Percentiles rank a stretch among this genome's conserved stretches.
These are phyloP conservation scores for Phanerochaete sordida DNA, from an alignment of 768 basidiomycete species.

Conservation along the genomic window DNA sequence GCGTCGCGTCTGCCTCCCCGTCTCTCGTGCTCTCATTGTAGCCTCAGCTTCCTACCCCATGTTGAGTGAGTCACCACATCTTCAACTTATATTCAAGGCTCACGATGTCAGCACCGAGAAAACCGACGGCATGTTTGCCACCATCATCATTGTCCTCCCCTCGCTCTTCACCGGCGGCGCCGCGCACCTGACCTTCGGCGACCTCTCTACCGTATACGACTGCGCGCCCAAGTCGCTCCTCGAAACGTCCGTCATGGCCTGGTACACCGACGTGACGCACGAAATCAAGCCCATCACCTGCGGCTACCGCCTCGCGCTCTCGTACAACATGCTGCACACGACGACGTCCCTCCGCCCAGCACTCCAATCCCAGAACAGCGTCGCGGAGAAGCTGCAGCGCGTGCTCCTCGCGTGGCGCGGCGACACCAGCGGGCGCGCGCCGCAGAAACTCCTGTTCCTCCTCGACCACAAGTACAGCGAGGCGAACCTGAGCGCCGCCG, in stretches of 20 bases:
- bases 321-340: constrained; percentile 48
- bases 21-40: neutral
- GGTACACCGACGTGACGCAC: constrained; percentile 52
- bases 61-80: constrained; percentile 35
- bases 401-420: constrained; percentile 38
- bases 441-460: constrained; percentile 28
- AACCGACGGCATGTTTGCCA: constrained; percentile 48
- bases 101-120: constrained; percentile 38
- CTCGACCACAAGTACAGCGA: constrained; percentile 33
- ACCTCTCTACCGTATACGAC: constrained; percentile 33
- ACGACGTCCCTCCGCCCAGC: constrained; percentile 22
- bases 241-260: constrained; percentile 39
- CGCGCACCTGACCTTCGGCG: constrained; percentile 39
- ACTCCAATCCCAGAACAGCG: constrained; percentile 17
- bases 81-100: neutral
- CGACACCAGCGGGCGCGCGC: constrained; percentile 17
- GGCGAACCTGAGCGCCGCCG: constrained; percentile 22
- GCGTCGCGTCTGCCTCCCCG: constrained; percentile 16
- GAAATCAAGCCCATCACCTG: constrained; percentile 46
- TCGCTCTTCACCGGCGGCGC: constrained; percentile 42
- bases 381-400: constrained; percentile 20
- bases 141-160: constrained; percentile 44
- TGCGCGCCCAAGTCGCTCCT: constrained; percentile 27
- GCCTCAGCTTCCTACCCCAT: constrained; percentile 37
- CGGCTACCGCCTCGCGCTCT: constrained; percentile 48